Evolutionary conservation across 768 basidiomycete genomes (phyloP).

Genomic region (Amanita muscaria): DNA sequence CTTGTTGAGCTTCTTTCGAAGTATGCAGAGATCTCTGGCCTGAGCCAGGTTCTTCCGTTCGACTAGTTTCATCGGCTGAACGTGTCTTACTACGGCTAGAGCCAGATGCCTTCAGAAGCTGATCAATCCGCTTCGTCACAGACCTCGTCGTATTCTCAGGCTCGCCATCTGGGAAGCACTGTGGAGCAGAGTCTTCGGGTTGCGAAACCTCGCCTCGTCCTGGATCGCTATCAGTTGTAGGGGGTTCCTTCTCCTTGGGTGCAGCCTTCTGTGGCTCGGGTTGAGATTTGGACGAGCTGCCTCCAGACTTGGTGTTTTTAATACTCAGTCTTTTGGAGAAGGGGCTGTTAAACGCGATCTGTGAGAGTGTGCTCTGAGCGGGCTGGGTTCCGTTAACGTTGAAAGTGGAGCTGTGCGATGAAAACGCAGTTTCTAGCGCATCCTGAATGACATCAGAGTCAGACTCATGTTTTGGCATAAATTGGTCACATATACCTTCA

Average conservation of each 20-base stretch:
- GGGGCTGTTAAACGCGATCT: background rate
- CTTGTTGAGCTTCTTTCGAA: background rate
- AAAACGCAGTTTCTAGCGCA: conserved; percentile 60
- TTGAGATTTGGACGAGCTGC: background rate
- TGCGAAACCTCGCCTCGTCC: no score
- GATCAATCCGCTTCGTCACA: no score
- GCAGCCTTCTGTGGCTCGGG: background rate
- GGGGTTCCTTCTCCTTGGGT: background rate
- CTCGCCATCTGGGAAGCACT: no score
- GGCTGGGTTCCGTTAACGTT: conserved; percentile 32
- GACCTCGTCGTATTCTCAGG: no score
- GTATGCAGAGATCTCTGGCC: background rate
- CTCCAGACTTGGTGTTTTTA: background rate
- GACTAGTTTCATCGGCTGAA: no score
- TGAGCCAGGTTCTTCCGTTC: no score
- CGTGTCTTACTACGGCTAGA: no score
- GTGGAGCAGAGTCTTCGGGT: no score
- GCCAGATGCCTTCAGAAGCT: no score
- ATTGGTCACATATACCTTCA: conserved; percentile 48
- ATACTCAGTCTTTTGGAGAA: conserved; percentile 3
- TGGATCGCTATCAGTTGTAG: no score
- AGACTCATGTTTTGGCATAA: background rate
- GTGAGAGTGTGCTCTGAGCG: conserved; percentile 17
- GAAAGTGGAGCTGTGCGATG: conserved; percentile 66
- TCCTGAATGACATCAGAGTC: conserved; percentile 28